Evolutionary conservation across 2,329 filamentous ascomycete genomes (phyloP).

Genomic region (Orbilia quercus): DNA sequence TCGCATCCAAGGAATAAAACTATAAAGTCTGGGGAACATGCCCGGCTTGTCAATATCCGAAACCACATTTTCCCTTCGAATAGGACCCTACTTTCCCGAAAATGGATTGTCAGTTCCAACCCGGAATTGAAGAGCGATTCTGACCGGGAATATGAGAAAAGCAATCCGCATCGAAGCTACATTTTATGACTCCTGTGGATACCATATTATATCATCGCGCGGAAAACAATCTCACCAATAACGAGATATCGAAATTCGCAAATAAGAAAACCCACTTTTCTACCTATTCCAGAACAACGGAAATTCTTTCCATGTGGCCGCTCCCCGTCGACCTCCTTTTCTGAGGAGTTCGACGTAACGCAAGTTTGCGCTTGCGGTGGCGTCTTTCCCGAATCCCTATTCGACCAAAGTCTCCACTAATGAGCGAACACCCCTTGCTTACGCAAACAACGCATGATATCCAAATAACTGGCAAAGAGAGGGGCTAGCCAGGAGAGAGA

Average conservation of each 20-base stretch:
- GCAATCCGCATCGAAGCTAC: not conserved
- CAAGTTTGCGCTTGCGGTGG: conserved; percentile 34
- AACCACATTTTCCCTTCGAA: not conserved
- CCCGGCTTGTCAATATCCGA: not conserved
- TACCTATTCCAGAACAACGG: conserved; percentile 1
- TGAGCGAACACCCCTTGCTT: conserved; percentile 25
- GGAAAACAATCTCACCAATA: not conserved
- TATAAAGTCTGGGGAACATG: conserved; percentile 1
- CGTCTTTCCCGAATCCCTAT: conserved; percentile 29
- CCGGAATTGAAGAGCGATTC: conserved; percentile 2
- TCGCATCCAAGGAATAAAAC: not conserved
- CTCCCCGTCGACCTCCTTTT: conserved; percentile 30
- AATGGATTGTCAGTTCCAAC: not conserved
- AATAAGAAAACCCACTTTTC: not conserved
- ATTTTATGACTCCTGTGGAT: not conserved
- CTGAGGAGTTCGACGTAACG: not conserved
- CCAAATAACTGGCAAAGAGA: conserved; percentile 6
- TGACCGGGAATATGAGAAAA: not conserved
- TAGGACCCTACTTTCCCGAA: conserved; percentile 5
- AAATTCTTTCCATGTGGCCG: not conserved
- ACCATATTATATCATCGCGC: not conserved
- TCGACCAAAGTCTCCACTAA: conserved; percentile 38
- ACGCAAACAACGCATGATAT: conserved; percentile 45
- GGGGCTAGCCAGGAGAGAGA: conserved; percentile 10
- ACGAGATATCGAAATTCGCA: not conserved